Conservation (phyloP, 2,329 filamentous ascomycete species). For the Aspergillus fumigatus region DNA sequence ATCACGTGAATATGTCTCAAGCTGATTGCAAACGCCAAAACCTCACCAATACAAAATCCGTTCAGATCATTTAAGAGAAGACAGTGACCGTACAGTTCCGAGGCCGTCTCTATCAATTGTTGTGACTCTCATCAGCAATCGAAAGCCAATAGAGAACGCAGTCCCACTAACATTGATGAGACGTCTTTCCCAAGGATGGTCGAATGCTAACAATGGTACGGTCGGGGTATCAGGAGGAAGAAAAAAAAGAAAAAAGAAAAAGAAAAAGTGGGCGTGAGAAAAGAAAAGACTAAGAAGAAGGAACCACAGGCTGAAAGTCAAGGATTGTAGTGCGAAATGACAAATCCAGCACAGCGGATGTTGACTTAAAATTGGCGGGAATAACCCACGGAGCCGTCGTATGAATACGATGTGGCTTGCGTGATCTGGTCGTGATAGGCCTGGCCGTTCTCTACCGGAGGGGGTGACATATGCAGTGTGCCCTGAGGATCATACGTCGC, state of each 20-base stretch:
- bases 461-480: conserved; percentile 22
- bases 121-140: not conserved
- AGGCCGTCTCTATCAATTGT: not conserved
- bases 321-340: not conserved
- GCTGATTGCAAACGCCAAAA: no score
- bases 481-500: conserved; percentile 18
- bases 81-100: no score
- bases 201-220: not conserved
- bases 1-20: not conserved
- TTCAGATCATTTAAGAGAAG: not conserved
- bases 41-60: no score
- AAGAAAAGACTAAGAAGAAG: not conserved
- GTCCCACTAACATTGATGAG: not conserved
- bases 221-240: conserved; percentile 6
- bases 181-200: not conserved
- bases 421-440: conserved; percentile 13
- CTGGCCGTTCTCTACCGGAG: conserved; percentile 15
- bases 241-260: conserved; percentile 3
- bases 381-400: not conserved
- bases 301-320: not conserved
- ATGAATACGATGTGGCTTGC: conserved; percentile 9
- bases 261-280: no score
- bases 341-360: not conserved
- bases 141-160: not conserved
- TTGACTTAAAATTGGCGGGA: conserved; percentile 7